phyloP scores from a whole-genome alignment of 2,329 filamentous ascomycete species.

The Ampelomyces quisqualis region DNA sequence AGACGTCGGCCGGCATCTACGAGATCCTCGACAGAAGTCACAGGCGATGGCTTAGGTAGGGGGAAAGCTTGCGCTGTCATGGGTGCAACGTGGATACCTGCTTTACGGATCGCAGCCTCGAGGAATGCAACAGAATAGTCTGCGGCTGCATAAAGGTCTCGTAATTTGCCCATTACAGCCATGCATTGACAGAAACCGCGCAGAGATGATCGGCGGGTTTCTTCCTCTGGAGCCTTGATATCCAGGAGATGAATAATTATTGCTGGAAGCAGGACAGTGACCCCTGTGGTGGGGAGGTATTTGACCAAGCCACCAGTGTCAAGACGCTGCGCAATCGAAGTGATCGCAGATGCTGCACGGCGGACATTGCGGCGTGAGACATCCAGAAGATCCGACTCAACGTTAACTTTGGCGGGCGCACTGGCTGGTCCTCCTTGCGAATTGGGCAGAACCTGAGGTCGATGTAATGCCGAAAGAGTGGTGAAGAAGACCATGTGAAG shows the following conservation, averaged over 20 bases:
- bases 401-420: slow-evolving; percentile 43
- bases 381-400: slow-evolving; percentile 69
- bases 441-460: slow-evolving; percentile 83
- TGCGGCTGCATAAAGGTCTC: slow-evolving; percentile 89
- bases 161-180: slow-evolving; percentile 81
- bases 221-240: slow-evolving; percentile 78
- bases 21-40: slow-evolving; percentile 49
- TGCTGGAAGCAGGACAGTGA: slow-evolving; percentile 85
- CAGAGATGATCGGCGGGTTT: slow-evolving; percentile 70
- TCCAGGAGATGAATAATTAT: slow-evolving; percentile 93
- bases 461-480: slow-evolving; percentile 84
- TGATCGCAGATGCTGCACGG: slow-evolving; percentile 81
- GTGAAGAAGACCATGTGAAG: slow-evolving; percentile 94
- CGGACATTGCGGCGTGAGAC: slow-evolving; percentile 80
- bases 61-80: slow-evolving; percentile 24
- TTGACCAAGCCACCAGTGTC: slow-evolving; percentile 71
- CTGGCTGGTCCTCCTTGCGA: slow-evolving; percentile 56
- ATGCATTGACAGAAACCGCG: slow-evolving; percentile 89
- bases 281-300: slow-evolving; percentile 83
- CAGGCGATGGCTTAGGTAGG: slow-evolving; percentile 29
- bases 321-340: slow-evolving; percentile 75
- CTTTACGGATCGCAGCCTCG: slow-evolving; percentile 87
- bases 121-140: slow-evolving; percentile 94
- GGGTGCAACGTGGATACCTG: slow-evolving; percentile 69
- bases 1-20: slow-evolving; percentile 49